phyloP scores from a whole-genome alignment of 2,329 filamentous ascomycete genomes.

The Arthrobotrys entomopaga region DNA sequence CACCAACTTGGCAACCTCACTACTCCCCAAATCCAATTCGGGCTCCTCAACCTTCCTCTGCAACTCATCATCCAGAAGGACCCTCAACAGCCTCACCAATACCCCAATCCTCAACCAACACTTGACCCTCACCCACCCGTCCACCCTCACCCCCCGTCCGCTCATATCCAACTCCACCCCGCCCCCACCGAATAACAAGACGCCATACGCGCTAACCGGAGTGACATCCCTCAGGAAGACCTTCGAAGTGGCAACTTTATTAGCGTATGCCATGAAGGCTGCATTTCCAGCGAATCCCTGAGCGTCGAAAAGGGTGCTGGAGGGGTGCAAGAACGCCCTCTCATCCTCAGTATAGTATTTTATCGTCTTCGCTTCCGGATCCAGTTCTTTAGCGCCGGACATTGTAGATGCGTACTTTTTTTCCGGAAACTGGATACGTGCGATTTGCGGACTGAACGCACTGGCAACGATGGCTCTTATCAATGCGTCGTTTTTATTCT shows the following conservation, averaged over 20 bases:
- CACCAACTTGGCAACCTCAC: slow-evolving; percentile 79
- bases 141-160: slow-evolving; percentile 85
- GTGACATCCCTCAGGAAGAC: slow-evolving; percentile 91
- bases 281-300: slow-evolving; percentile 80
- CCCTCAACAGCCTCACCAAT: slow-evolving; percentile 80
- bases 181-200: slow-evolving; percentile 90
- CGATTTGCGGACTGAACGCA: slow-evolving; percentile 84
- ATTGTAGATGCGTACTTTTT: slow-evolving; percentile 92
- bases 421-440: slow-evolving; percentile 90
- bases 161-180: slow-evolving; percentile 85
- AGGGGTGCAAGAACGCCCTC: slow-evolving; percentile 91
- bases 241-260: slow-evolving; percentile 88
- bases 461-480: slow-evolving; percentile 77
- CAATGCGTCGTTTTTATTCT: slow-evolving; percentile 64
- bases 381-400: slow-evolving; percentile 88
- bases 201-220: slow-evolving; percentile 87
- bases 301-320: slow-evolving; percentile 83
- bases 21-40: slow-evolving; percentile 68
- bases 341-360: slow-evolving; percentile 90
- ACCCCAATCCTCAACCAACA: slow-evolving; percentile 97
- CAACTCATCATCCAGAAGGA: slow-evolving; percentile 86
- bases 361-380: slow-evolving; percentile 90
- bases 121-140: slow-evolving; percentile 85
- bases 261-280: slow-evolving; percentile 87
- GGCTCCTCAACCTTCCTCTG: slow-evolving; percentile 83